Base-by-base conservation (phyloP, 169 alveolate species). In the Amoebophrya sp. region DNA sequence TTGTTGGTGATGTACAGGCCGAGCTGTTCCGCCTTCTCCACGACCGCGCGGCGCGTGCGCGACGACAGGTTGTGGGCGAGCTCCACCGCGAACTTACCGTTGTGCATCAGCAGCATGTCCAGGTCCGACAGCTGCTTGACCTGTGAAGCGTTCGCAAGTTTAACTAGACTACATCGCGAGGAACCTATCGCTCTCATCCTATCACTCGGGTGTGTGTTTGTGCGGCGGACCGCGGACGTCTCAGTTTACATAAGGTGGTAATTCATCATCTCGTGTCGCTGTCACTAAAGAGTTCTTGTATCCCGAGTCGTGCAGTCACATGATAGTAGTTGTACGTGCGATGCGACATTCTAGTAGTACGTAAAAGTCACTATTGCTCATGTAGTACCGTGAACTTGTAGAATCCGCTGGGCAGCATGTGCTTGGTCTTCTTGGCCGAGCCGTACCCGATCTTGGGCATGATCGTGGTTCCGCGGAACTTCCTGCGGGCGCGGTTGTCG, bases 371-470 rank as follows among this genome's bases (percentile, higher is more conserved):
- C n/a, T n/a, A n/a, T n/a, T n/a, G n/a, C n/a, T n/a, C n/a, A n/a
- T n/a, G n/a, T n/a, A n/a, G 94, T 93, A 98, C 98, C 41, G 94
- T 94, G 92, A 97, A 97, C 95, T 97, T 97, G 95, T 97, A 97
- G 95, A 95, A 94, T 90, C 98, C 98, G 93, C 96, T 96, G 92
- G 98, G 98, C 91, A 97, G 96, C 96, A 96, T 95, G 95, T 96
- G 93, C 91, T 97, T 94, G 89, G 99, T 97, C 97, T 94, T 96
- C 95, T 97, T 97, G 96, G 96, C 96, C 88, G 99, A 97, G 78
- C 99, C 99, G 93, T 97, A 98, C 48, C 99, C 99, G 93, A 98
- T 97, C 95, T 96, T 97, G 92, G 99, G 99, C 96, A 96, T 96
- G 58, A 95, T 94, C 91, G 95, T 97, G 90, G 97, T 96, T 91